phyloP scores from a whole-genome alignment of 768 basidiomycete species.

The Cyclocybe cylindracea region DNA sequence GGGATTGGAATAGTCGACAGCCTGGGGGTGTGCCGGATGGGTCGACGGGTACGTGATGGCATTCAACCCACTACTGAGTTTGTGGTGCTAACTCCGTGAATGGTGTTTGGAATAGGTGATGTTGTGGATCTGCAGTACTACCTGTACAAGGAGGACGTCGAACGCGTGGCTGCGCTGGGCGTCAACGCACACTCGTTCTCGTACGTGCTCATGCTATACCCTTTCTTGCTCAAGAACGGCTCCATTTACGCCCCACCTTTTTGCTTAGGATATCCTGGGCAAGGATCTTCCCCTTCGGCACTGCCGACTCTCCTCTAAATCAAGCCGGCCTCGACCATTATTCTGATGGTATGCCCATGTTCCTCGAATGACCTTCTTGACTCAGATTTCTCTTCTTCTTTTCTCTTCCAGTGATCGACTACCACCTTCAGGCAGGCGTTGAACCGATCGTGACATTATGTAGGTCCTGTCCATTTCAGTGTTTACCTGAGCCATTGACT shows the following conservation, averaged over 20 bases:
- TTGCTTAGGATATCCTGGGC: constrained; percentile 49
- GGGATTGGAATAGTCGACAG: constrained; percentile 52
- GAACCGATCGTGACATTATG: constrained; percentile 52
- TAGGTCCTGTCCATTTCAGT: constrained; percentile 19
- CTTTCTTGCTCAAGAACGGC: background rate
- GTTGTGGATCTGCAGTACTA: constrained; percentile 51
- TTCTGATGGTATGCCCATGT: constrained; percentile 35
- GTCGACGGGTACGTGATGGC: constrained; percentile 35
- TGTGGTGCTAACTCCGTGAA: background rate
- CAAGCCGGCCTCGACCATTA: constrained; percentile 46
- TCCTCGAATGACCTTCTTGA: background rate
- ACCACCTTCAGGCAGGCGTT: constrained; percentile 40
- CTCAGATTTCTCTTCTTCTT: background rate
- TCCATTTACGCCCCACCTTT: background rate
- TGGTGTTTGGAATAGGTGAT: constrained; percentile 32
- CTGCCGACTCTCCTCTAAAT: constrained; percentile 50
- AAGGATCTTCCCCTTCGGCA: constrained; percentile 50
- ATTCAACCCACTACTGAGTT: background rate
- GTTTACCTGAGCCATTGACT: background rate
- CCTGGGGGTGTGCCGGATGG: constrained; percentile 43
- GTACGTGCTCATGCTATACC: constrained; percentile 23
- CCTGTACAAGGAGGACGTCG: constrained; percentile 53
- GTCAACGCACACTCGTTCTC: constrained; percentile 55
- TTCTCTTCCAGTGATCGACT: constrained; percentile 39
- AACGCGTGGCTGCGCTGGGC: constrained; percentile 50